Conservation (phyloP, 306 rosid species). For the Vicia faba region DNA sequence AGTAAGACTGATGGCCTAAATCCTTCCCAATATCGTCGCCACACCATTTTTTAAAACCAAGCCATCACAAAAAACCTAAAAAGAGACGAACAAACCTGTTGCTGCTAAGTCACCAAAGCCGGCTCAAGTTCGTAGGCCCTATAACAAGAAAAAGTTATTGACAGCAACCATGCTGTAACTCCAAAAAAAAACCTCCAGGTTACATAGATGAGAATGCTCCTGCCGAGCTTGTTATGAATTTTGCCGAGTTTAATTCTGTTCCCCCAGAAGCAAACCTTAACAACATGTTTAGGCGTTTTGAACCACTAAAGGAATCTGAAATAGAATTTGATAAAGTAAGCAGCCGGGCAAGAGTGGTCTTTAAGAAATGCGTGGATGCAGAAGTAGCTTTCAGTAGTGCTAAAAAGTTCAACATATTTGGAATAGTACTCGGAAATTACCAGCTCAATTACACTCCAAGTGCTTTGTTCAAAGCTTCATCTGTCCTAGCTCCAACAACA, state of each 20-base stretch:
- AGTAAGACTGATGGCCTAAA: too few species aligned
- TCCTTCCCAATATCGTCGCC: too few species aligned
- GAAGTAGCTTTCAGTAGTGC: too few species aligned
- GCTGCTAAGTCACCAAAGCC: constrained; percentile 58
- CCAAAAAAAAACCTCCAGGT: constrained; percentile 69
- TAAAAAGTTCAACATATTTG: too few species aligned
- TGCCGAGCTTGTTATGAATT: constrained; percentile 86
- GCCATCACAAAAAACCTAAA: too few species aligned
- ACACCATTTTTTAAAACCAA: too few species aligned
- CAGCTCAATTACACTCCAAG: too few species aligned
- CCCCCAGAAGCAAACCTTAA: constrained; percentile 79
- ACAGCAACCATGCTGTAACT: constrained; percentile 40
- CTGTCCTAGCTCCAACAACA: too few species aligned
- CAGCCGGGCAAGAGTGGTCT: constrained; percentile 92
- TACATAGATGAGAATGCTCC: constrained; percentile 76
- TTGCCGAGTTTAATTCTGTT: constrained; percentile 78
- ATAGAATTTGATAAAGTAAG: constrained; percentile 87
- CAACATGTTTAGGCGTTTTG: constrained; percentile 87
- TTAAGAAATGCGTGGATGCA: constrained; percentile 67
- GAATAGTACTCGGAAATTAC: too few species aligned
- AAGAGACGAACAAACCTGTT: too few species aligned
- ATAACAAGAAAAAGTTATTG: constrained; percentile 69
- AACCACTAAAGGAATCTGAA: constrained; percentile 84
- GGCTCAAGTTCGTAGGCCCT: constrained; percentile 67
- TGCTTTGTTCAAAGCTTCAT: too few species aligned